Conservation (phyloP, 2,329 filamentous ascomycete genomes). For the Trichophyton equinum region DNA sequence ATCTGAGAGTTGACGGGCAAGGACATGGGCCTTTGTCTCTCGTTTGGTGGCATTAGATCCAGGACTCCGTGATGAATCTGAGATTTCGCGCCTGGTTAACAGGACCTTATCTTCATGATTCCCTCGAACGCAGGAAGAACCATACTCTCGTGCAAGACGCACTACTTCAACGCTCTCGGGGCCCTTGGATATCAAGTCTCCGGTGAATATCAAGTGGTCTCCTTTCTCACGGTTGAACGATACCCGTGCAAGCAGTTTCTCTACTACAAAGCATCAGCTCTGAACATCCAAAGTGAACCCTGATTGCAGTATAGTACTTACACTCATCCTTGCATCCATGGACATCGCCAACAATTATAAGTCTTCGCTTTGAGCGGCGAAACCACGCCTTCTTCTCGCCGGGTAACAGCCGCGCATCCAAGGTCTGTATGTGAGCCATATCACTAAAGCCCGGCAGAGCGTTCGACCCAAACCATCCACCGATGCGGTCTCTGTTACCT, state of each 20-base stretch:
- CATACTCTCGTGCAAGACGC: constrained; percentile 57
- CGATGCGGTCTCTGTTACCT: constrained; percentile 18
- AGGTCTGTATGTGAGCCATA: constrained; percentile 38
- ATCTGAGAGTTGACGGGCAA: constrained; percentile 45
- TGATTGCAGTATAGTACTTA: constrained; percentile 18
- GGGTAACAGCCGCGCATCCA: constrained; percentile 39
- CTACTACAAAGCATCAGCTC: constrained; percentile 24
- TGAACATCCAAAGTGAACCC: background rate
- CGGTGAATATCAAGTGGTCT: constrained; percentile 65
- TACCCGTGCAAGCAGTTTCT: constrained; percentile 52
- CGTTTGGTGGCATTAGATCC: constrained; percentile 5
- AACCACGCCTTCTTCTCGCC: constrained; percentile 20
- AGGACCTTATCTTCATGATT: constrained; percentile 87
- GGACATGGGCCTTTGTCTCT: constrained; percentile 32
- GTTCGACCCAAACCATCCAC: constrained; percentile 37
- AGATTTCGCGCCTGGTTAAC: constrained; percentile 44
- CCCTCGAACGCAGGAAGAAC: constrained; percentile 72
- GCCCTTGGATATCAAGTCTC: constrained; percentile 76
- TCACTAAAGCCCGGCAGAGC: constrained; percentile 36
- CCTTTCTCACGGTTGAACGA: constrained; percentile 44
- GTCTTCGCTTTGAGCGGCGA: constrained; percentile 37
- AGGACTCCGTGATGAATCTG: background rate
- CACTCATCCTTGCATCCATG: constrained; percentile 70
- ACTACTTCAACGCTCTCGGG: constrained; percentile 71
- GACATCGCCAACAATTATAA: constrained; percentile 82